Evolutionary conservation across 805 yeast species (phyloP).

Genomic region (Ogataea polymorpha): DNA sequence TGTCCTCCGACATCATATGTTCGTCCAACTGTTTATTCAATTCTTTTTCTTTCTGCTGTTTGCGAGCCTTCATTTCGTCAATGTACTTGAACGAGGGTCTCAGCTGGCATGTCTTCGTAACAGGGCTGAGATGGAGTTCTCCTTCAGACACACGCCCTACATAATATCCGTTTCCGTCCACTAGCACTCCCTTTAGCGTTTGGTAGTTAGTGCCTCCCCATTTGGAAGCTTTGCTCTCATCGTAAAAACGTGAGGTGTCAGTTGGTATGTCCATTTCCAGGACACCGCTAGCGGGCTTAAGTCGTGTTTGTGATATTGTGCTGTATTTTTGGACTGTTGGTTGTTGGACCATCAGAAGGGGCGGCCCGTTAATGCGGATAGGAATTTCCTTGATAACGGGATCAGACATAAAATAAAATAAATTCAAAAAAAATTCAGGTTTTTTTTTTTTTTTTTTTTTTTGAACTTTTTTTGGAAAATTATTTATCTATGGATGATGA

Average conservation of each 20-base stretch:
- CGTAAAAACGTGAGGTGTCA: slow-evolving; percentile 65
- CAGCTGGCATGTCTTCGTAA: slow-evolving; percentile 68
- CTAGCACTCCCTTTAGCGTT: slow-evolving; percentile 67
- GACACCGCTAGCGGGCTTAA: slow-evolving; percentile 60
- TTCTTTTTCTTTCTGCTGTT: slow-evolving; percentile 41
- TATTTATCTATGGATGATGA: slow-evolving; percentile 52
- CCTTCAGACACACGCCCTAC: slow-evolving; percentile 39
- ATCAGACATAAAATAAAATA: slow-evolving; percentile 32
- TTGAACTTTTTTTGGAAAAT: slow-evolving; percentile 5
- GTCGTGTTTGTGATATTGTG: slow-evolving; percentile 38
- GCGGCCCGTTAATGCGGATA: slow-evolving; percentile 26
- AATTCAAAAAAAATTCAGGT: not conserved
- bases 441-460: not conserved
- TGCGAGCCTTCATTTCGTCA: slow-evolving; percentile 45
- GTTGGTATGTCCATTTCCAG: slow-evolving; percentile 78
- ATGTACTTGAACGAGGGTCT: slow-evolving; percentile 80
- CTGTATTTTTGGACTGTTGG: slow-evolving; percentile 30
- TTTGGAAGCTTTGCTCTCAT: slow-evolving; percentile 55
- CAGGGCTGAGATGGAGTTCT: slow-evolving; percentile 60
- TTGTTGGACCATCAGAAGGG: slow-evolving; percentile 23
- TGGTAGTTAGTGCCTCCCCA: slow-evolving; percentile 66
- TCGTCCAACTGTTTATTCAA: slow-evolving; percentile 40
- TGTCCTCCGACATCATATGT: slow-evolving; percentile 30
- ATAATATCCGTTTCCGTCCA: slow-evolving; percentile 49
- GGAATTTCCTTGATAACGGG: slow-evolving; percentile 64